These are phyloP conservation scores for Elymus sibiricus DNA, from an alignment of 176 grass and related monocot genomes.

Conservation along the genomic window DNA sequence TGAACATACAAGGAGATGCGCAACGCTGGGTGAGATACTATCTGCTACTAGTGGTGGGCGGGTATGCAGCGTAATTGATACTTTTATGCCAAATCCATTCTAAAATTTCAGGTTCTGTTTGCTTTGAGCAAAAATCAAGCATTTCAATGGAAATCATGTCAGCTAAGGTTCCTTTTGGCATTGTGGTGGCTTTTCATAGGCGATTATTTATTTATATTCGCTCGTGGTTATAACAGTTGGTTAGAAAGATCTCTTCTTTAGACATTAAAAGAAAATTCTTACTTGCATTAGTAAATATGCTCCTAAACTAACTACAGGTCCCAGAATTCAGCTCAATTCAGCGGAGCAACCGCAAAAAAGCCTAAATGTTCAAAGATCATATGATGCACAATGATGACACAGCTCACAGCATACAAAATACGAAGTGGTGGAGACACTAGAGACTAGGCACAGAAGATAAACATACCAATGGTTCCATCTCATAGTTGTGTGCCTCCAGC, in stretches of 20 bases:
- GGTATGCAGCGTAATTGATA: not conserved
- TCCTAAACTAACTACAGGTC: not conserved
- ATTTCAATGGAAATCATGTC: not conserved
- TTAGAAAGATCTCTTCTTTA: not conserved
- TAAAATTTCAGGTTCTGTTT: not conserved
- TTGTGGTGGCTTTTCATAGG: not conserved
- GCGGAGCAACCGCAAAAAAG: not conserved
- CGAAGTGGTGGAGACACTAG: not conserved
- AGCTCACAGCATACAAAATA: not conserved
- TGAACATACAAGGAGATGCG: not conserved
- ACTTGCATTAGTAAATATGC: not conserved
- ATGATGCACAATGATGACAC: not conserved
- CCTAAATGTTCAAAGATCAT: not conserved
- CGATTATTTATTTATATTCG: not conserved
- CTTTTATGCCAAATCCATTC: not conserved
- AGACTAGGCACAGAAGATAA: not conserved
- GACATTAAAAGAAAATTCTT: not conserved
- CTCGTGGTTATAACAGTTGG: not conserved
- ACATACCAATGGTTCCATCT: conserved; percentile 70
- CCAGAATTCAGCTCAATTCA: not conserved
- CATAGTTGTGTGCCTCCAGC: conserved; percentile 80
- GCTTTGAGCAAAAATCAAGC: not conserved
- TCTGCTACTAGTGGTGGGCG: not conserved
- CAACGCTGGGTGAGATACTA: not conserved
- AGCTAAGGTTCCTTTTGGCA: not conserved